Evolutionary conservation across 2,329 filamentous ascomycete species (phyloP), one percentile per base, ranked within the genome.

Genomic region (Ascomycota sp.): DNA sequence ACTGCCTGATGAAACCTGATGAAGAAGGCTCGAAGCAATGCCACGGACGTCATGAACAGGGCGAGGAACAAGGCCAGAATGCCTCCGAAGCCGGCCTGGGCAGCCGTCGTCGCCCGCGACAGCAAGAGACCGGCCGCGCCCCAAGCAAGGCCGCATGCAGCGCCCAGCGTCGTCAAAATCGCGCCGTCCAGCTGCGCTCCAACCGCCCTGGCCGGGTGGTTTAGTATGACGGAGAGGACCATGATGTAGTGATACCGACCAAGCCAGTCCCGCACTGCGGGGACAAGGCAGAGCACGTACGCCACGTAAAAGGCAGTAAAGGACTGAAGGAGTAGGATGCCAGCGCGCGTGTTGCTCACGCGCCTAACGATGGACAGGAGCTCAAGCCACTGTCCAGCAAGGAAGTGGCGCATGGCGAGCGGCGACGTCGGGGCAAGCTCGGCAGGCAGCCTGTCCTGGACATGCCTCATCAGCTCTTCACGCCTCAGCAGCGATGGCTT

Each of bases 121-220:
- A 69, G 42, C 41, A 64, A 55, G 4, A 71, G 42, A 1, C 60
- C 65, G 28, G 69, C 51, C 7, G 55, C 51, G 3, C 66, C 67
- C 59, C 65, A 69, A 9, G 56, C 65, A 7, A 71, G 43, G 2
- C 67, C 67, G 20, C 55, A 51, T 5, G 59, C 59, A 1, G 62
- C 61, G 3, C 67, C 67, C 5, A 64, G 20, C n/a, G 56, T 59
- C 5, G 65, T 69, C 13, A 65, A 44, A 25, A 66, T 32, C 4
- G 59, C 46, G 2, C 67, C 67, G 40, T 72, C 67, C 15, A 71
- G 43, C 37, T 72, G 66, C 9, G 64, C 58, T 5, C 67, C 67
- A 30, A 70, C 39, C 2, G 63, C 59, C 23, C 67, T 54, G 15
- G 61, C 63, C 3, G 67, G 55, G 38, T 72, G 67, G 33, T 70